Conservation (phyloP, 192 early-diverging fungal species). For the Spinellus fusiger region DNA sequence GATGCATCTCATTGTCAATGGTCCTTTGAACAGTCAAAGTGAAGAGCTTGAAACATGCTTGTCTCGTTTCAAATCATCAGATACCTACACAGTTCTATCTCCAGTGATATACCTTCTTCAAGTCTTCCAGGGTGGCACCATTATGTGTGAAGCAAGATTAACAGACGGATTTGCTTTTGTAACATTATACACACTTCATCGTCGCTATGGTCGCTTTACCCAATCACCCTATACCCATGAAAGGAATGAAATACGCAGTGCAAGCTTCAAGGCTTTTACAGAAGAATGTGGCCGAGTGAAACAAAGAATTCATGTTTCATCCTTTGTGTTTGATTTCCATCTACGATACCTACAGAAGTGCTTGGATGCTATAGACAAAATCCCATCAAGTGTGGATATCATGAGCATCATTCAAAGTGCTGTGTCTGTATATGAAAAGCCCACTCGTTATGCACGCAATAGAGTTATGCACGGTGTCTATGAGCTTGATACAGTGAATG, state of each 20-base stretch:
- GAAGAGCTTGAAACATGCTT: conserved; percentile 33
- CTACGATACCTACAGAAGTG: conserved; percentile 44
- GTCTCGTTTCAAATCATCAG: conserved; percentile 38
- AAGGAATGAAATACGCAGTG: conserved; percentile 28
- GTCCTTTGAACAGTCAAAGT: conserved; percentile 32
- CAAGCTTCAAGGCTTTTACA: conserved; percentile 44
- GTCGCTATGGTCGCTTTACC: conserved; percentile 45
- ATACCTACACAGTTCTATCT: conserved; percentile 32
- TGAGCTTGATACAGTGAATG: conserved; percentile 5
- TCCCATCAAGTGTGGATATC: conserved; percentile 38
- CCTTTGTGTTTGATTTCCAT: conserved; percentile 58
- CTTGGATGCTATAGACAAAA: conserved; percentile 27
- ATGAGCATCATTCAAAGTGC: conserved; percentile 44
- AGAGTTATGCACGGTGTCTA: conserved; percentile 46
- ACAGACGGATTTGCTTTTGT: conserved; percentile 52
- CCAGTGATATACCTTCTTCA: conserved; percentile 50
- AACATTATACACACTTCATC: conserved; percentile 51
- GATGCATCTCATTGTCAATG: conserved; percentile 54
- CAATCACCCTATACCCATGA: conserved; percentile 25
- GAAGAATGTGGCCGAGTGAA: conserved; percentile 55
- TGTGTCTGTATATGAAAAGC: conserved; percentile 35
- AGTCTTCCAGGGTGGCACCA: conserved; percentile 46
- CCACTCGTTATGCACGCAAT: conserved; percentile 46
- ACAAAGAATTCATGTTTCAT: conserved; percentile 52
- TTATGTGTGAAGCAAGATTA: conserved; percentile 54